Base-by-base conservation (phyloP, 352 stramenopile species). In the Phytopythium delawarense region DNA sequence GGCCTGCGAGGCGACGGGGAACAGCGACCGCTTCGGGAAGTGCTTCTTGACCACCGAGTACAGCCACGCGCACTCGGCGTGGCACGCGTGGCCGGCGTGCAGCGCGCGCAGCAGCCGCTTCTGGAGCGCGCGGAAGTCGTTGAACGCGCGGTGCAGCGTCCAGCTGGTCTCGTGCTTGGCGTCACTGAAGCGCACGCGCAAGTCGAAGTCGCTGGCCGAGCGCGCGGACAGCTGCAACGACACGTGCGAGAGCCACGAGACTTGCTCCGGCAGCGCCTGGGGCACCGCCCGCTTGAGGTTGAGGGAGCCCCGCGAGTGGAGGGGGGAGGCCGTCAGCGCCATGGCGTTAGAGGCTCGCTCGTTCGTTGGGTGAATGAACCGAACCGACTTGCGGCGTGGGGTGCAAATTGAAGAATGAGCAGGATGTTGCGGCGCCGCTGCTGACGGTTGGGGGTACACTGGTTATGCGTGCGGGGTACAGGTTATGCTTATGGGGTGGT, bases 1-100 rank as follows among this genome's bases (percentile, higher is more conserved):
- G 45, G 64, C 35, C 18, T 66, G 62, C 35, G 25, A 69, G 9
- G 44, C 37, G 40, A 75, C 62, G 8, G 23, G n/a, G n/a, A 61
- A 65, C 16, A 58, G 59, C 49, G 62, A 64, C 16, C 59, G 61
- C 58, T 72, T 79, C n/a, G 75, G 75, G 51, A 81, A 84, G 44
- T 79, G 72, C 40, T 69, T 70, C 56, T 73, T 77, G 18, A 84
- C 58, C 25, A 81, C 71, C 5, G 57, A 66, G 49, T 76, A 70
- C 7, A 81, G 46, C 72, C 72, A 81, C 56, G 70, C 73, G 44
- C 75, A 81, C 59, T 79, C 75, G 39, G 71, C 73, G 16, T 55
- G 56, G 58, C 75, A 84, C 7, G 57, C 65, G 54, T 84, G 73
- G 55, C 71, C 71, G 35, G 57, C 57, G n/a, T 70, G 55, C 39